Conservation (phyloP, 2,329 filamentous ascomycete genomes). For the Claviceps sp. region DNA sequence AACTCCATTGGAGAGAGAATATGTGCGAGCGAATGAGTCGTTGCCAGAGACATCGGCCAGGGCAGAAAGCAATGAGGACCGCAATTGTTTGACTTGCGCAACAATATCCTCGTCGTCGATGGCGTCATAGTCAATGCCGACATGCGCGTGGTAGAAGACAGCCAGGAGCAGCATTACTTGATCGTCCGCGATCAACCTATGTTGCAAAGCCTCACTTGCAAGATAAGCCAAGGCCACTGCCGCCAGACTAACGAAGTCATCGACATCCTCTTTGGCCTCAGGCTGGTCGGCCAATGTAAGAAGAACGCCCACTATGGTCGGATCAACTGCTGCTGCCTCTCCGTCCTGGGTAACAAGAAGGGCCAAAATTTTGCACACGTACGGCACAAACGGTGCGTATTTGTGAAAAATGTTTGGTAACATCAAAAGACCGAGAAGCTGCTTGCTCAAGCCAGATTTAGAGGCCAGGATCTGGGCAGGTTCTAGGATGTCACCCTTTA, state of each 20-base stretch:
- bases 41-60: slow-evolving; percentile 40
- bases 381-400: slow-evolving; percentile 30
- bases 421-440: slow-evolving; percentile 35
- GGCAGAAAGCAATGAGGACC: slow-evolving; percentile 34
- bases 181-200: slow-evolving; percentile 27
- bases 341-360: slow-evolving; percentile 39
- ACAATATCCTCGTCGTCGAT: slow-evolving; percentile 32
- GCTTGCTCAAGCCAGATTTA: slow-evolving; percentile 33
- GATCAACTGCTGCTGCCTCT: slow-evolving; percentile 31
- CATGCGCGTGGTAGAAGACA: slow-evolving; percentile 35
- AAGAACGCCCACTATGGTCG: slow-evolving; percentile 33
- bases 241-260: slow-evolving; percentile 39
- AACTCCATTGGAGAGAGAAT: slow-evolving; percentile 29
- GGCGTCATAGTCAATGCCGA: slow-evolving; percentile 23
- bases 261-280: slow-evolving; percentile 30
- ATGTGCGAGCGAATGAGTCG: slow-evolving; percentile 29
- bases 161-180: slow-evolving; percentile 31
- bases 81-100: slow-evolving; percentile 32
- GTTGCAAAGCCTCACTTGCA: slow-evolving; percentile 37
- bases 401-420: slow-evolving; percentile 26
- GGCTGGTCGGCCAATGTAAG: slow-evolving; percentile 33
- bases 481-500: slow-evolving; percentile 23
- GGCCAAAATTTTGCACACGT: slow-evolving; percentile 43
- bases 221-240: slow-evolving; percentile 44
- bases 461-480: slow-evolving; percentile 44